These are phyloP conservation scores for Vigna hirtella DNA, from an alignment of 306 rosid genomes.

Conservation along the genomic window DNA sequence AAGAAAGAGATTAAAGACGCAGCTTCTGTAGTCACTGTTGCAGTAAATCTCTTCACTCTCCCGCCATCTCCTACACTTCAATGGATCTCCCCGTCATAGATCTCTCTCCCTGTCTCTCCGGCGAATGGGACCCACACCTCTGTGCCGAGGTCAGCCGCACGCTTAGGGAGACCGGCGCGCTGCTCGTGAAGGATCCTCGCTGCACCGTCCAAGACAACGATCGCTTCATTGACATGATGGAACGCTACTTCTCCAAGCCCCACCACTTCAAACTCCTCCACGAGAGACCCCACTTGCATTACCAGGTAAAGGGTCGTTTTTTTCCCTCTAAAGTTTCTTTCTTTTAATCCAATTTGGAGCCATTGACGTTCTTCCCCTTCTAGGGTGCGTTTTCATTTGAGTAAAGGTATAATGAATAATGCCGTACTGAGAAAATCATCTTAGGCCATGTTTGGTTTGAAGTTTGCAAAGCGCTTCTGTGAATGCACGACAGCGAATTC, in stretches of 20 bases:
- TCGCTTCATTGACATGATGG: conserved; percentile 97
- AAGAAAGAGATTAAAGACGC: neutral
- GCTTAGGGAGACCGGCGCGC: conserved; percentile 87
- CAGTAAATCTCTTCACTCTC: neutral
- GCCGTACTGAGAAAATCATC: neutral
- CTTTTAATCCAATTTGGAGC: neutral
- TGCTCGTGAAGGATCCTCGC: conserved; percentile 82
- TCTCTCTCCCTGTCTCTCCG: conserved; percentile 63
- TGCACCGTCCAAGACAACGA: conserved; percentile 84
- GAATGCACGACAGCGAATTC: too few species aligned
- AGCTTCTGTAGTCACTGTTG: neutral
- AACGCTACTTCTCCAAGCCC: conserved; percentile 72
- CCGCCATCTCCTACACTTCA: neutral
- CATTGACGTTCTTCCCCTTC: neutral
- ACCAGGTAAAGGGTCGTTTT: conserved; percentile 63
- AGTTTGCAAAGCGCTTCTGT: too few species aligned
- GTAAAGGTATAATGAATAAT: neutral
- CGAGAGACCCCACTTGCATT: conserved; percentile 86
- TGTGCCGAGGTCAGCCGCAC: conserved; percentile 77
- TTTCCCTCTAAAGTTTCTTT: conserved; percentile 2
- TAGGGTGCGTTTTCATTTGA: neutral
- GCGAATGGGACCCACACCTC: conserved; percentile 31
- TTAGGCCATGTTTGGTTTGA: too few species aligned
- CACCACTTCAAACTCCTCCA: conserved; percentile 72
- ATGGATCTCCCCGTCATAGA: conserved; percentile 86